phyloP scores from a whole-genome alignment of 2,329 filamentous ascomycete species.

The Chaetomiaceae sp. region DNA sequence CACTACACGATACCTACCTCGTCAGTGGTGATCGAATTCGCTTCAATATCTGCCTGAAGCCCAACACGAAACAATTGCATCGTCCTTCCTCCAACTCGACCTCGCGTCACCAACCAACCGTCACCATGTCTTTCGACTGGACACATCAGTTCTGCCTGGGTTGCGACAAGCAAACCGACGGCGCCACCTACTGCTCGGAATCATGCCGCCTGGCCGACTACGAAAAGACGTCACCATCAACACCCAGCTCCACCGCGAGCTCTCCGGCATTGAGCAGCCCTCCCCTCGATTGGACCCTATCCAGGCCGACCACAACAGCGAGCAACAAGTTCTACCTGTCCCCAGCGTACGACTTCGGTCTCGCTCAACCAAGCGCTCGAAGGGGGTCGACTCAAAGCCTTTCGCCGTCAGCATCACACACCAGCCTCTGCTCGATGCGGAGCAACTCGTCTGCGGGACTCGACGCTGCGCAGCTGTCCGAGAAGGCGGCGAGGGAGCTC shows the following conservation, averaged over 20 bases:
- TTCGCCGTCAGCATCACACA: conserved; percentile 74
- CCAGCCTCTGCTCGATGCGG: conserved; percentile 75
- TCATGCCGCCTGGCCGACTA: conserved; percentile 84
- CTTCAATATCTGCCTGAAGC: neutral
- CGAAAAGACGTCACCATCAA: conserved; percentile 60
- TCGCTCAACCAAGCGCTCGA: conserved; percentile 46
- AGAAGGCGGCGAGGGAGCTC: conserved; percentile 73
- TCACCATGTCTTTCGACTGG: conserved; percentile 62
- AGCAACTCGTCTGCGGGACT: conserved; percentile 54
- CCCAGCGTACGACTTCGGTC: conserved; percentile 70
- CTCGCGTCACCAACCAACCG: conserved; percentile 18
- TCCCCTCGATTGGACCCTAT: conserved; percentile 46
- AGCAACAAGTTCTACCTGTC: conserved; percentile 61
- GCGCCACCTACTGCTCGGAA: conserved; percentile 86
- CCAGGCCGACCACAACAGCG: conserved; percentile 31
- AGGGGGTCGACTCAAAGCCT: conserved; percentile 31
- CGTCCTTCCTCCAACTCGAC: neutral
- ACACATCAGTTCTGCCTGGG: conserved; percentile 89
- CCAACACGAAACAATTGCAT: neutral
- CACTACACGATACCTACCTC: no score
- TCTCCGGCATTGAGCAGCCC: conserved; percentile 50
- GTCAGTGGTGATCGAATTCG: neutral
- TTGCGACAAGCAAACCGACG: conserved; percentile 84
- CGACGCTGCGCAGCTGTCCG: conserved; percentile 59
- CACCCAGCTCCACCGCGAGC: conserved; percentile 54